These are phyloP conservation scores for Termitomyces sp. DNA, from an alignment of 768 basidiomycete species.

Conservation along the genomic window DNA sequence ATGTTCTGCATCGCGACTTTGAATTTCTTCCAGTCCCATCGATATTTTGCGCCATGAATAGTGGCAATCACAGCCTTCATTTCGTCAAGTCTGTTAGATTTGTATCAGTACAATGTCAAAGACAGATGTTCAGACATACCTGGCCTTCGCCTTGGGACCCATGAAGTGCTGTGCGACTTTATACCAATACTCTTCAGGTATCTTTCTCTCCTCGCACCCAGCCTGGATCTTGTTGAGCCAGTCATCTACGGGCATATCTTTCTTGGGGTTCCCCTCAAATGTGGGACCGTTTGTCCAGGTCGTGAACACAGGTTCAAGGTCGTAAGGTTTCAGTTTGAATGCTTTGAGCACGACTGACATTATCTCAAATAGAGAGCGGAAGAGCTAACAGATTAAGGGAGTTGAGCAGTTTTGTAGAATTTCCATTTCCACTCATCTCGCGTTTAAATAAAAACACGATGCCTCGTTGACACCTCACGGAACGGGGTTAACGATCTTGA, in stretches of 20 bases:
- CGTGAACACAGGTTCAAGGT: conserved; percentile 64
- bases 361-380: conserved; percentile 1
- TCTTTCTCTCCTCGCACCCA: conserved; percentile 66
- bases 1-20: conserved; percentile 75
- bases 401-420: background rate
- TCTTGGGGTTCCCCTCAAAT: conserved; percentile 67
- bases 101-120: background rate
- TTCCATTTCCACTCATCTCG: no score
- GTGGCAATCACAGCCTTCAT: conserved; percentile 71
- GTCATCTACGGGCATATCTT: conserved; percentile 64
- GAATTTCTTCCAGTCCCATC: conserved; percentile 85
- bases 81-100: conserved; percentile 47
- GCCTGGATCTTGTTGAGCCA: conserved; percentile 72
- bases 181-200: conserved; percentile 82
- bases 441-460: conserved; percentile 9
- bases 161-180: conserved; percentile 77
- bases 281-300: conserved; percentile 65
- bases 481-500: background rate
- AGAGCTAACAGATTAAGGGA: background rate
- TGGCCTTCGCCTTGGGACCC: conserved; percentile 63
- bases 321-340: conserved; percentile 77
- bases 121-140: conserved; percentile 27
- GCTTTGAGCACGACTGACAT: conserved; percentile 54
- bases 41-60: conserved; percentile 73
- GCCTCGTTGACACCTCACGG: conserved; percentile 20